Percentiles rank a stretch among this genome's conserved stretches.
Conservation (phyloP, 345 rosid genomes). For the Lumnitzera littorea region DNA sequence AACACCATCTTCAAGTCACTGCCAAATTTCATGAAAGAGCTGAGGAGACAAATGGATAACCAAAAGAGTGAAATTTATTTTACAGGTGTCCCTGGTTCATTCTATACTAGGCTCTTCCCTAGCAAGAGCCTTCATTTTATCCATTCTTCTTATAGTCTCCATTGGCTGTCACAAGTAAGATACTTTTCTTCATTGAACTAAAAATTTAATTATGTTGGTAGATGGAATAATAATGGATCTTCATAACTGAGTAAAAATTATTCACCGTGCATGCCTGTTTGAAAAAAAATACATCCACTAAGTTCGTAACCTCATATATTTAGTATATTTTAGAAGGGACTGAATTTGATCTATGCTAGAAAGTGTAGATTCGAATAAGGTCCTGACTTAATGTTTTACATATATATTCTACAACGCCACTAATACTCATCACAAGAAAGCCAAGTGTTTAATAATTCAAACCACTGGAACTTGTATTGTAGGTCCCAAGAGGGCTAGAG, state of each 20-base stretch:
- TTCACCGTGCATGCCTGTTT: too few relatives aligned
- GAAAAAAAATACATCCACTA: too few relatives aligned
- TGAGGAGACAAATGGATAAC: constrained; percentile 10
- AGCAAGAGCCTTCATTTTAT: constrained; percentile 25
- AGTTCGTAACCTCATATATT: too few relatives aligned
- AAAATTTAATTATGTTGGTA: background rate
- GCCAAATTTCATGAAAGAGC: constrained; percentile 13
- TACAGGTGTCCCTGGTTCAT: constrained; percentile 36
- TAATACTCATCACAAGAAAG: too few relatives aligned
- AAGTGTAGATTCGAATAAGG: too few relatives aligned
- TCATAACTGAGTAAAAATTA: background rate
- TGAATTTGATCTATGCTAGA: too few relatives aligned
- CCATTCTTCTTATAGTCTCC: constrained; percentile 42
- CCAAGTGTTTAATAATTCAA: too few relatives aligned
- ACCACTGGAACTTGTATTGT: background rate
- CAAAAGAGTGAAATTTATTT: constrained; percentile 12
- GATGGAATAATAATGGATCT: background rate
- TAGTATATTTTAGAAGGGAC: too few relatives aligned
- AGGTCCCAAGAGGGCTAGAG: constrained; percentile 50
- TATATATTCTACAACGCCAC: too few relatives aligned
- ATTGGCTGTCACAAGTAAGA: constrained; percentile 43
- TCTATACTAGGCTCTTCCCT: constrained; percentile 42
- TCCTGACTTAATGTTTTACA: too few relatives aligned
- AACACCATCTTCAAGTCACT: constrained; percentile 34
- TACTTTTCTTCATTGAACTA: background rate